A percentile compares a stretch with the other conserved stretches of the same genome.
These are phyloP conservation scores for Phaffia tasmanica DNA, from an alignment of 768 basidiomycete genomes.

Conservation along the genomic window DNA sequence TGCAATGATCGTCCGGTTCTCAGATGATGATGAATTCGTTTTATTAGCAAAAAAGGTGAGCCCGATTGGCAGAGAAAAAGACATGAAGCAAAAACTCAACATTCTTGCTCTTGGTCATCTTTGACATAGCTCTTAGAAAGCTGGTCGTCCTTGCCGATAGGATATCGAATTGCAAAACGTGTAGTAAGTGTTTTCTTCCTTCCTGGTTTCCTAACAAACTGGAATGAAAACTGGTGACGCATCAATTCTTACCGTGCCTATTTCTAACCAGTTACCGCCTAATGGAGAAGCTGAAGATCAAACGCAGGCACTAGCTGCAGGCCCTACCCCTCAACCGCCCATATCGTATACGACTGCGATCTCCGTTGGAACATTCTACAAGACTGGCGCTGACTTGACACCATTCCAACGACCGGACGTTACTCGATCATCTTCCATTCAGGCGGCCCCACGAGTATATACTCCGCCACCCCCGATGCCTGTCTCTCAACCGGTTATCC, in stretches of 20 bases:
- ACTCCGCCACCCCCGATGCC: constrained; percentile 28
- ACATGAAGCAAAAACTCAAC: not conserved
- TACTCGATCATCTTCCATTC: not conserved
- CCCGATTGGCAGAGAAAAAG: not conserved
- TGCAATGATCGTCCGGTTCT: constrained; percentile 41
- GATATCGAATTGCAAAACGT: constrained; percentile 63
- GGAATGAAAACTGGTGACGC: too few relatives aligned
- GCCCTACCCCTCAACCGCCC: too few relatives aligned
- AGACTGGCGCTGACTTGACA: too few relatives aligned
- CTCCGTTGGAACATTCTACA: too few relatives aligned
- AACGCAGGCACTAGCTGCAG: too few relatives aligned
- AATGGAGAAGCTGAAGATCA: too few relatives aligned
- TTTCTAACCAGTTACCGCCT: too few relatives aligned
- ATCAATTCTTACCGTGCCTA: too few relatives aligned
- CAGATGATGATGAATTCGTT: constrained; percentile 51
- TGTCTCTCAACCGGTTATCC: not conserved
- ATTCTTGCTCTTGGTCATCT: not conserved
- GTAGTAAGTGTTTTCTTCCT: constrained; percentile 6
- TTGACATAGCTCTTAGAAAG: not conserved
- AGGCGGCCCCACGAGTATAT: constrained; percentile 10
- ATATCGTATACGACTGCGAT: too few relatives aligned
- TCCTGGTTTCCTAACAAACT: too few relatives aligned
- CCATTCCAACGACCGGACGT: not conserved
- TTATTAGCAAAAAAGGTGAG: constrained; percentile 54
- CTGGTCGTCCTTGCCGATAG: constrained; percentile 8